Conservation (phyloP, 257 asterid species). For the Thymus mandschuricus region DNA sequence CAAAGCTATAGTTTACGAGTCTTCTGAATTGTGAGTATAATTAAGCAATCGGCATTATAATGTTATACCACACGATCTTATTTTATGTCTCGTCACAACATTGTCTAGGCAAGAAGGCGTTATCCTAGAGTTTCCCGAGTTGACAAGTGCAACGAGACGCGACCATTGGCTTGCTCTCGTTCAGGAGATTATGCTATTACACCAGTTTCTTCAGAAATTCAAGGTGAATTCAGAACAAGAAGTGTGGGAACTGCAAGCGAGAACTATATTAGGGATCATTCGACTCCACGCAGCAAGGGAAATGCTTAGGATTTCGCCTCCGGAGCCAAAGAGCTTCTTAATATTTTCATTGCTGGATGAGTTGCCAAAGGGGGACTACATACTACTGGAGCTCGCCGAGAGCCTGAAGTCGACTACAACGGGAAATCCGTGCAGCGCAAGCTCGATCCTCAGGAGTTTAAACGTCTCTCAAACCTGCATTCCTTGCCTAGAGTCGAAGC, state of each 20-base stretch:
- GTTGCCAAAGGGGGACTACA: conserved; percentile 85
- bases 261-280: conserved; percentile 73
- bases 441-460: conserved; percentile 73
- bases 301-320: conserved; percentile 88
- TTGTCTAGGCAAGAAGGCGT: conserved; percentile 63
- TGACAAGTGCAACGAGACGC: conserved; percentile 91
- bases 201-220: conserved; percentile 57
- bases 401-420: conserved; percentile 46
- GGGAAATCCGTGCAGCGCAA: conserved; percentile 77
- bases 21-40: conserved; percentile 74
- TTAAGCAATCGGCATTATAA: background rate
- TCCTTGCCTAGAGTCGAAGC: conserved; percentile 36
- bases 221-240: conserved; percentile 51
- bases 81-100: background rate
- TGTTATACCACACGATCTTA: no score
- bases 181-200: conserved; percentile 71
- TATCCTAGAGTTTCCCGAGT: conserved; percentile 83
- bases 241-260: conserved; percentile 80
- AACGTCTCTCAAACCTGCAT: conserved; percentile 45
- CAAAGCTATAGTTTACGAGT: conserved; percentile 77
- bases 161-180: conserved; percentile 89
- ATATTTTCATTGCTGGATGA: conserved; percentile 71
- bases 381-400: conserved; percentile 65
- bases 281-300: conserved; percentile 97
- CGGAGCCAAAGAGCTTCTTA: conserved; percentile 64